Evolutionary conservation across 179 eudicot genomes (phyloP).

Genomic region (Gypsophila paniculata): DNA sequence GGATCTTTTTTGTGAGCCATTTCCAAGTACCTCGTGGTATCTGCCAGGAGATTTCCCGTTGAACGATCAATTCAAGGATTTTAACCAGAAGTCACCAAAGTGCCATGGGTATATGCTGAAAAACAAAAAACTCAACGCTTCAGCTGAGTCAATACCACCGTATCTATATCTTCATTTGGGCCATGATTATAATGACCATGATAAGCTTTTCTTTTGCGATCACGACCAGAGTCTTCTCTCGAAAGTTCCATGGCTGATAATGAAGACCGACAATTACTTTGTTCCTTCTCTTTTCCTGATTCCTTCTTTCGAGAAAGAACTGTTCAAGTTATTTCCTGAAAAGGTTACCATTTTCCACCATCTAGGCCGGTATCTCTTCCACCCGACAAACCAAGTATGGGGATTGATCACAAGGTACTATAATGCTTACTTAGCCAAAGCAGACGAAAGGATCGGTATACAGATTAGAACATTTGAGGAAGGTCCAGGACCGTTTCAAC

Average conservation of each 20-base stretch:
- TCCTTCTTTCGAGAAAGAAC: conserved; percentile 63
- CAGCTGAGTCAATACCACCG: conserved; percentile 32
- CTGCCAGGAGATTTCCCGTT: conserved; percentile 79
- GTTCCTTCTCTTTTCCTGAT: conserved; percentile 71
- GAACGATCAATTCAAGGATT: conserved; percentile 42
- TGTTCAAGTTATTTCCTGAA: conserved; percentile 57
- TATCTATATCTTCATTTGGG: conserved; percentile 64
- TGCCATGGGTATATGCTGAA: conserved; percentile 65
- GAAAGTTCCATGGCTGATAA: conserved; percentile 61
- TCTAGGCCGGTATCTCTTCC: conserved; percentile 75
- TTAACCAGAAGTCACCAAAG: conserved; percentile 42
- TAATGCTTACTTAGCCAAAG: conserved; percentile 61
- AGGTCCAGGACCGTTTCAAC: conserved; percentile 49
- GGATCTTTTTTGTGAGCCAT: conserved; percentile 93
- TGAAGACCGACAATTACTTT: conserved; percentile 75
- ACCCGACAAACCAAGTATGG: conserved; percentile 88
- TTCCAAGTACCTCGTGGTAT: conserved; percentile 78
- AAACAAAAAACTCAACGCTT: conserved; percentile 34
- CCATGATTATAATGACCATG: conserved; percentile 69
- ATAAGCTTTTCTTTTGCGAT: conserved; percentile 83
- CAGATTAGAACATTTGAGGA: conserved; percentile 68
- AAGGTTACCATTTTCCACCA: conserved; percentile 69
- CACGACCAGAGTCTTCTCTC: conserved; percentile 46
- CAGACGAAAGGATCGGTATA: conserved; percentile 69
- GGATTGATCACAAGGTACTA: conserved; percentile 72